phyloP scores from a whole-genome alignment of 1,139 yeast species.

The Yamadazyma oceani region DNA sequence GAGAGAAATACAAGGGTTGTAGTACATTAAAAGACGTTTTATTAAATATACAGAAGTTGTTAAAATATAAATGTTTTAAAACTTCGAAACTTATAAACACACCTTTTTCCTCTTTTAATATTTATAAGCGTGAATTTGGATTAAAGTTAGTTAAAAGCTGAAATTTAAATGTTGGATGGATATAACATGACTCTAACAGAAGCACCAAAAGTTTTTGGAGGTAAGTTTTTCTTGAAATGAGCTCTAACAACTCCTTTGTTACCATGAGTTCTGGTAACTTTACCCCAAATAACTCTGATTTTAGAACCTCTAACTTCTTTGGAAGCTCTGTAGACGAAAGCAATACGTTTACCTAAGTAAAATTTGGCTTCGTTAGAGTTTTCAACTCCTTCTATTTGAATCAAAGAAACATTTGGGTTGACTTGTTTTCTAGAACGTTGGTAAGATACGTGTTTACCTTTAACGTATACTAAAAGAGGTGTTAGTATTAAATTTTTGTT shows the following conservation, averaged over 20 bases:
- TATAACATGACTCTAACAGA: constrained; percentile 99
- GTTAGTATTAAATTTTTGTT: constrained; percentile 39
- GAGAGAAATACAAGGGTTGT: no score
- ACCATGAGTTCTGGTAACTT: constrained; percentile 98
- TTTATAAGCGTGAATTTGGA: constrained; percentile 15
- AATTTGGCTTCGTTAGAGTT: constrained; percentile 93
- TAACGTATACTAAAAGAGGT: constrained; percentile 81
- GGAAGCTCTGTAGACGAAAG: constrained; percentile 98
- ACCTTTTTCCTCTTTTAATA: constrained; percentile 14
- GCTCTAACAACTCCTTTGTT: constrained; percentile 98
- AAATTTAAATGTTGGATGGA: constrained; percentile 95
- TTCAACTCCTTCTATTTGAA: constrained; percentile 95
- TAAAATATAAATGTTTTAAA: constrained; percentile 5
- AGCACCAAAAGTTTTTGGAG: constrained; percentile 99
- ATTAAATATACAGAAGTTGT: constrained; percentile 12
- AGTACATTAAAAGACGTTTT: constrained; percentile 14
- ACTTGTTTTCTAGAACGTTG: constrained; percentile 98
- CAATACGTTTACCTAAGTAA: constrained; percentile 99
- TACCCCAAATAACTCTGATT: constrained; percentile 99
- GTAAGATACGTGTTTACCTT: constrained; percentile 99
- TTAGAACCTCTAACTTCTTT: constrained; percentile 98
- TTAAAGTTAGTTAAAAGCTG: constrained; percentile 10
- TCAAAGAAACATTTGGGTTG: constrained; percentile 97
- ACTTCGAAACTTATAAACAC: constrained; percentile 12
- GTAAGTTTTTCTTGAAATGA: constrained; percentile 97